Percentiles rank a stretch among this genome's conserved stretches.
Conservation (phyloP, 1,284 basidiomycete genomes). For the Hortiboletus rubellus region DNA sequence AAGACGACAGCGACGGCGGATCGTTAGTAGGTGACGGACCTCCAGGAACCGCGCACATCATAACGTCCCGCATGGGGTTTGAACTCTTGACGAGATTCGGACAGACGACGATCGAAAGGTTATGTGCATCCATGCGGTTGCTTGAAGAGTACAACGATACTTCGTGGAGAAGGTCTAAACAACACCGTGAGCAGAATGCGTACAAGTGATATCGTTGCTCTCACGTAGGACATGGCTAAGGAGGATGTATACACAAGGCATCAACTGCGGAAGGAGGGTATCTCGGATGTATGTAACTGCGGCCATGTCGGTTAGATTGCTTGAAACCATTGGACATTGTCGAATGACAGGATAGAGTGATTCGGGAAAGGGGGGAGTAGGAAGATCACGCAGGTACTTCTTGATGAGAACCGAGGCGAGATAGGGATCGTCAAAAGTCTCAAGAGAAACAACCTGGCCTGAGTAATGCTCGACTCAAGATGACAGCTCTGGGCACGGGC, state of each 20-base stretch:
- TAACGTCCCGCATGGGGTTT: slow-evolving; percentile 67
- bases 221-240: slow-evolving; percentile 71
- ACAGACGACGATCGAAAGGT: slow-evolving; percentile 74
- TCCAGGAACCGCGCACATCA: slow-evolving; percentile 66
- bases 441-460: slow-evolving; percentile 77
- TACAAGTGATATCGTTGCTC: slow-evolving; percentile 32
- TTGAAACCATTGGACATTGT: slow-evolving; percentile 61
- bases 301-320: slow-evolving; percentile 55
- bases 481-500: neutral
- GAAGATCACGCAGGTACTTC: slow-evolving; percentile 79
- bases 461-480: slow-evolving; percentile 11
- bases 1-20: slow-evolving; percentile 18
- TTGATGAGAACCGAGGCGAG: slow-evolving; percentile 83
- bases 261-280: slow-evolving; percentile 61
- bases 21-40: slow-evolving; percentile 33
- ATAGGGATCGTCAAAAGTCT: slow-evolving; percentile 73
- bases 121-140: slow-evolving; percentile 83
- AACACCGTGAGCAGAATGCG: slow-evolving; percentile 13
- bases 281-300: slow-evolving; percentile 65
- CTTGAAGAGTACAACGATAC: slow-evolving; percentile 61
- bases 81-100: slow-evolving; percentile 76
- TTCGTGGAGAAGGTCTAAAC: slow-evolving; percentile 72
- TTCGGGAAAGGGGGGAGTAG: slow-evolving; percentile 73
- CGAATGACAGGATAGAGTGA: slow-evolving; percentile 62
- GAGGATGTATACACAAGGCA: slow-evolving; percentile 71